Percentiles rank a stretch among this genome's conserved stretches.
Conservation (phyloP, 116 monocot species). For the Posidonia oceanica region DNA sequence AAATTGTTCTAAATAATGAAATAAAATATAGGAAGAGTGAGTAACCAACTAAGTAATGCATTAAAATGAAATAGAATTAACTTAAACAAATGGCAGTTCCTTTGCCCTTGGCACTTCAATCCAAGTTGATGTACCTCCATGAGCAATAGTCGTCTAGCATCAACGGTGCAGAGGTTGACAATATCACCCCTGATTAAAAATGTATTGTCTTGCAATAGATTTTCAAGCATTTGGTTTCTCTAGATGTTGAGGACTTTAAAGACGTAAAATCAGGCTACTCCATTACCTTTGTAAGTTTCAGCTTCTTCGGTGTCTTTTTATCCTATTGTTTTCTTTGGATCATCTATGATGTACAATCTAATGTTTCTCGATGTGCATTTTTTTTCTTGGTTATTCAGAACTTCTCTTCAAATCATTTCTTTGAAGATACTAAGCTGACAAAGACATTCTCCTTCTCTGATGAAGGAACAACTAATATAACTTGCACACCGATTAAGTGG, state of each 20-base stretch:
- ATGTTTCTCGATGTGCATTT: not conserved
- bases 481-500: constrained; percentile 48
- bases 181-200: not conserved
- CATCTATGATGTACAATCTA: too few relatives aligned
- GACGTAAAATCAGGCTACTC: constrained; percentile 74
- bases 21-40: too few relatives aligned
- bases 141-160: too few relatives aligned
- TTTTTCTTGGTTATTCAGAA: constrained; percentile 16
- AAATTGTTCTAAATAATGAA: too few relatives aligned
- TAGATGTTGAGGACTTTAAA: constrained; percentile 75
- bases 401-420: constrained; percentile 48
- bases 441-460: constrained; percentile 44
- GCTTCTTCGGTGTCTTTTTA: not conserved
- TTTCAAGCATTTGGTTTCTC: constrained; percentile 44
- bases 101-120: too few relatives aligned
- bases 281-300: constrained; percentile 62
- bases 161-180: not conserved
- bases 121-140: too few relatives aligned
- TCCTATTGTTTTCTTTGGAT: not conserved
- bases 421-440: constrained; percentile 42
- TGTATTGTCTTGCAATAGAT: constrained; percentile 15
- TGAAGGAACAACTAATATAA: constrained; percentile 40
- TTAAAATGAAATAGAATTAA: too few relatives aligned
- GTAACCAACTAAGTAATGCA: too few relatives aligned
- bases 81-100: too few relatives aligned